Base-by-base conservation (phyloP, 768 basidiomycete genomes). In the Naganishia antarctica region DNA sequence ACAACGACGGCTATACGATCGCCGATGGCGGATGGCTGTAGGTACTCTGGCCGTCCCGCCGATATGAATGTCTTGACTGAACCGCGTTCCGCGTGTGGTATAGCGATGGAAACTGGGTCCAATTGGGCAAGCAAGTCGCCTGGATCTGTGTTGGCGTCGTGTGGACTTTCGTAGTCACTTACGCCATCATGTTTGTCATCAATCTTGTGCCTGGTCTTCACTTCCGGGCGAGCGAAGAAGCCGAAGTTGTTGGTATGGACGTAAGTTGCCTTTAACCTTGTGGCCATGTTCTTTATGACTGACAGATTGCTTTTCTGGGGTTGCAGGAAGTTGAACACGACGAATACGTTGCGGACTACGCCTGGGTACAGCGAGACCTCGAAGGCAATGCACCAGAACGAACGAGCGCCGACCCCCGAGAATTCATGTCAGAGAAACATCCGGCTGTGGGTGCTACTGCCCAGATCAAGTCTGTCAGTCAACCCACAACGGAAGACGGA, bases 61-160 rank as follows among this genome's bases (percentile, higher is more conserved):
- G 1, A 45, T 8, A n/a, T 50, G 37, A n/a, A n/a, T n/a, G n/a
- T n/a, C n/a, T n/a, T n/a, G n/a, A n/a, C n/a, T n/a, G n/a, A n/a
- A n/a, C n/a, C n/a, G n/a, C n/a, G n/a, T n/a, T n/a, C n/a, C n/a
- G n/a, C n/a, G n/a, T n/a, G n/a, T n/a, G n/a, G n/a, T n/a, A 37
- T 15, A 72, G 71, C 37, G 75, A 79, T 60, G 71, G 73, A 25
- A 73, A 81, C 70, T 80, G 71, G 67, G 81, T 85, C 51, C 93
- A 96, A 75, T 84, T 96, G 47, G 91, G 85, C 3, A 86, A 88
- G 69, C 91, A 96, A 76, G 74, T 92, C 65, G 92, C 77, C 1
- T 80, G 78, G 76, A 70, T 76, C 44, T 67, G 58, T 25, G 75
- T 77, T 25, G 75, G 74, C 1, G 67, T 74, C 47, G 66, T 65